Conservation (phyloP, 2,329 filamentous ascomycete species). For the Fusarium sp. region DNA sequence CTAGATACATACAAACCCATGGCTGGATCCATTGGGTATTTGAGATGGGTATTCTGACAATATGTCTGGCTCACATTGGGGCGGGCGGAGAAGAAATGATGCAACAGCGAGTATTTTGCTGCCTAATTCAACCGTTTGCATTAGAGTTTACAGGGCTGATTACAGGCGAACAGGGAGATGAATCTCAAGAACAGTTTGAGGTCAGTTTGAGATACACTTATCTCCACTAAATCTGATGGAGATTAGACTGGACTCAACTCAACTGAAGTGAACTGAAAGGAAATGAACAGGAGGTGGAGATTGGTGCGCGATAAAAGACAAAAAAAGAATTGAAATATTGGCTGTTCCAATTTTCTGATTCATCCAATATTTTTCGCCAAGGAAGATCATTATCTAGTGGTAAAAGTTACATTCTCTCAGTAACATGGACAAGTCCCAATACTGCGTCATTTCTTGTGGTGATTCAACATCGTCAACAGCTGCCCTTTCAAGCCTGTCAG, state of each 20-base stretch:
- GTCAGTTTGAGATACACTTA: constrained; percentile 20
- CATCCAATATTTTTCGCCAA: background rate
- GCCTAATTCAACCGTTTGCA: constrained; percentile 30
- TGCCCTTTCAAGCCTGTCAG: constrained; percentile 19
- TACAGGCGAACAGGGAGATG: background rate
- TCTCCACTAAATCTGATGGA: background rate
- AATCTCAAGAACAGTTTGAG: constrained; percentile 1
- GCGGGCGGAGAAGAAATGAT: constrained; percentile 30
- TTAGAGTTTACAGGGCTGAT: constrained; percentile 37
- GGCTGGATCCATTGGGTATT: constrained; percentile 7
- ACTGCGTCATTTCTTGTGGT: constrained; percentile 1
- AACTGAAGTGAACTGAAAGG: background rate
- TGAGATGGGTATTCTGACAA: background rate
- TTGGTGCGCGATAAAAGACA: background rate
- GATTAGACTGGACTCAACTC: background rate
- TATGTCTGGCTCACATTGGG: constrained; percentile 21
- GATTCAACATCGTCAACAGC: background rate
- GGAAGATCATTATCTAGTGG: background rate
- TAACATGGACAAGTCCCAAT: constrained; percentile 11
- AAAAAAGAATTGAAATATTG: background rate
- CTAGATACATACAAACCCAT: background rate
- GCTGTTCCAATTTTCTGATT: constrained; percentile 19
- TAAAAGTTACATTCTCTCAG: background rate
- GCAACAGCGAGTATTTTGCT: constrained; percentile 28
- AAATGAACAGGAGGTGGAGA: background rate